These are phyloP conservation scores for Sisymbrium irio DNA, from an alignment of 345 rosid species.

Conservation along the genomic window DNA sequence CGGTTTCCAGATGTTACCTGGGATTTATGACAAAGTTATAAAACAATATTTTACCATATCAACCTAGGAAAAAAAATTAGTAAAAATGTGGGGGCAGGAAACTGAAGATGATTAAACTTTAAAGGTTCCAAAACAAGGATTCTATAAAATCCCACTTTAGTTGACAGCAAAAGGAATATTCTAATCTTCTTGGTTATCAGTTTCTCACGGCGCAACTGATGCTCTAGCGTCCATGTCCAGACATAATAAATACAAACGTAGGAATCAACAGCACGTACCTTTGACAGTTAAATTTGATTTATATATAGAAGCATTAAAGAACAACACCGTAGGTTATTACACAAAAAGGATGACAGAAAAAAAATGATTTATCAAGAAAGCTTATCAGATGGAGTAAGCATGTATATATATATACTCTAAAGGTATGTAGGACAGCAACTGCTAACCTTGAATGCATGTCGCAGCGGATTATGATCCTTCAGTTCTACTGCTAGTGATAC, in stretches of 20 bases:
- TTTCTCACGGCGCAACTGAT: not conserved
- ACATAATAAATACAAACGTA: conserved; percentile 2
- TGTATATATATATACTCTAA: not conserved
- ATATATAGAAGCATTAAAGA: conserved; percentile 2
- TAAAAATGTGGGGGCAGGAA: conserved; percentile 1
- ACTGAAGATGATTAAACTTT: not conserved
- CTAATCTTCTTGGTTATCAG: conserved; percentile 15
- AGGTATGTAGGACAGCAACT: conserved; percentile 2
- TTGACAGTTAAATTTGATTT: not conserved
- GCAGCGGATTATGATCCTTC: conserved; percentile 90
- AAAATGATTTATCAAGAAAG: not conserved
- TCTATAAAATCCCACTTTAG: not conserved
- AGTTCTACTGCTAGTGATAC: conserved; percentile 77
- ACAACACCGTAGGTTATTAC: conserved; percentile 5
- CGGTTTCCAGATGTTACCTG: conserved; percentile 90
- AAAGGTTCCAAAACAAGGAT: not conserved
- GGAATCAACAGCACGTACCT: not conserved
- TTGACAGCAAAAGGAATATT: not conserved
- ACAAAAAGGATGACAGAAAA: not conserved
- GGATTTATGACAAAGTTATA: not conserved
- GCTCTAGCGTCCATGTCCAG: not conserved
- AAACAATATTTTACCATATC: conserved; percentile 3
- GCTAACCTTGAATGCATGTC: conserved; percentile 87
- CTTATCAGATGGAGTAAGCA: conserved; percentile 2
- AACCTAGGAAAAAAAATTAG: not conserved